A percentile compares a stretch with the other conserved stretches of the same genome.
These are phyloP conservation scores for Hemerocallis citrina DNA, from an alignment of 106 monocot genomes.

Conservation along the genomic window DNA sequence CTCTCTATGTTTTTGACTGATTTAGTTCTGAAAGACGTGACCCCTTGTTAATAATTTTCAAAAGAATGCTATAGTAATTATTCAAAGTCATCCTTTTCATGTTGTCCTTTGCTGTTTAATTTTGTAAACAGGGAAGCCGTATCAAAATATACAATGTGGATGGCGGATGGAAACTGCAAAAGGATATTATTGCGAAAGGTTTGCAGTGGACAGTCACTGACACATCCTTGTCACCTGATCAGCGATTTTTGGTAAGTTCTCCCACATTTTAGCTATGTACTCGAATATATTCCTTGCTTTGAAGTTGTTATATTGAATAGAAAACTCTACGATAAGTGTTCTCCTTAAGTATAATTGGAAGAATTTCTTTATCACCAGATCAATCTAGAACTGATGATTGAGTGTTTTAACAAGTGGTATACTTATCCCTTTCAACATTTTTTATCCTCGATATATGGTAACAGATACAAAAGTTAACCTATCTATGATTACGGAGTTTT, in stretches of 20 bases:
- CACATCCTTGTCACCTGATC: slow-evolving; percentile 57
- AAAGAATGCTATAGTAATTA: background rate
- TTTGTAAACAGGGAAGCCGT: slow-evolving; percentile 34
- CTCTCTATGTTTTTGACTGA: background rate
- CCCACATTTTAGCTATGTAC: background rate
- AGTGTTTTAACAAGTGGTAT: background rate
- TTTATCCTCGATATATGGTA: background rate
- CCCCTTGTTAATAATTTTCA: background rate
- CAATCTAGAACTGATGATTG: background rate
- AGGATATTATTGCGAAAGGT: slow-evolving; percentile 36
- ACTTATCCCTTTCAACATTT: background rate
- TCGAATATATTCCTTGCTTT: background rate
- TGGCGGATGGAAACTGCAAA: slow-evolving; percentile 30
- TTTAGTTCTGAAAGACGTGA: background rate
- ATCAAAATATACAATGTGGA: slow-evolving; percentile 57
- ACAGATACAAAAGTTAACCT: background rate
- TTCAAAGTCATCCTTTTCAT: background rate
- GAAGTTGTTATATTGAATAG: background rate
- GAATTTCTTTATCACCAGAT: background rate
- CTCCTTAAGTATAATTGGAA: background rate
- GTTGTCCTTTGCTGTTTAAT: background rate
- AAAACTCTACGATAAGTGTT: background rate
- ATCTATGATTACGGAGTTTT: background rate
- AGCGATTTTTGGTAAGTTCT: slow-evolving; percentile 37
- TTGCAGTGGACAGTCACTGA: slow-evolving; percentile 64